Base-by-base conservation (phyloP, 139 green algal genomes). In the Chlamydomonas applanata region DNA sequence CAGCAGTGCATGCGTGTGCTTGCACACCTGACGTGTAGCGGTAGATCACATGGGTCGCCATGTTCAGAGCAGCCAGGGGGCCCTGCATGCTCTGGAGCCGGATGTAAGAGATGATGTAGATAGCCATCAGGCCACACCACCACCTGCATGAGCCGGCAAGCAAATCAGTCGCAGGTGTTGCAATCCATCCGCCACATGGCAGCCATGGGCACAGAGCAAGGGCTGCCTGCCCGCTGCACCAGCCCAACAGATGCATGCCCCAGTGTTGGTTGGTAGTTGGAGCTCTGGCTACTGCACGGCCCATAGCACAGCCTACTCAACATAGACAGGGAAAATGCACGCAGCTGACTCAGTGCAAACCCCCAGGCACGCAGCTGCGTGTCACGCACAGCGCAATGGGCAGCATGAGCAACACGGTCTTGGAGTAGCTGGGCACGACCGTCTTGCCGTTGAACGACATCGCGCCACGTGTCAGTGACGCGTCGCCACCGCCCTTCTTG, bases 21-120 rank as follows among this genome's bases (percentile, higher is more conserved):
- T 11, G 59, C 14, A 9, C 32, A 35, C 27, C 27, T 30, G 13
- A 32, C 25, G 17, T 32, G 25, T 7, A 44, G n/a, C 29, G 11
- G 0, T 33, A 72, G 2, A 9, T 19, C 24, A 14, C n/a, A 59
- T 56, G 76, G 7, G 40, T 49, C 7, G 40, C 40, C 40, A 49
- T 49, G 40, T 49, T 49, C 7, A 49, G 68, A 32, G 88, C 46
- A 33, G 96, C 69, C 5, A 27, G n/a, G 3, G 76, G 54, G 3
- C 81, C 75, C 54, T 97, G 85, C 71, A 99, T 86, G 67, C 92
- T 93, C 54, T 90, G 81, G 86, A 99, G 99, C 81, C 95, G 92
- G 2, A 11, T 49, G 40, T 49, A 49, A 11, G 40, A 19, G 40
- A 49, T 11, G 40, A 11, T 11, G 45, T 30, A 66, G 59, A 30